phyloP scores from a whole-genome alignment of 164 flowering plant genomes.

The Akebia trifoliata region DNA sequence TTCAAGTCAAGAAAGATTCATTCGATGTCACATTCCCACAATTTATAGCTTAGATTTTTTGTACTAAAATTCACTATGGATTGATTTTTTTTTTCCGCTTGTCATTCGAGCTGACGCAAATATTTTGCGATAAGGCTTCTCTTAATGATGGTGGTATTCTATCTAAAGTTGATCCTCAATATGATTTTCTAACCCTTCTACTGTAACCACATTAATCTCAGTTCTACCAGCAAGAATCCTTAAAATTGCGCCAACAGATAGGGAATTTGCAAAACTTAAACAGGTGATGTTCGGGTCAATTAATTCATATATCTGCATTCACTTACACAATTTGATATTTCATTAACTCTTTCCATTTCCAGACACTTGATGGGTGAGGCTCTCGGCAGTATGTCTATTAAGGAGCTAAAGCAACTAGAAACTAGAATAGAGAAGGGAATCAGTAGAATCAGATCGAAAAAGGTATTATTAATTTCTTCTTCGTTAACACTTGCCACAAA shows the following conservation, averaged over 20 bases:
- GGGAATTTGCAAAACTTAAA: conserved; percentile 46
- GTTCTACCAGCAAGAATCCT: conserved; percentile 83
- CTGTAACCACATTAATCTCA: conserved; percentile 21
- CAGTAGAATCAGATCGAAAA: conserved; percentile 68
- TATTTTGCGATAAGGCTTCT: too few relatives aligned
- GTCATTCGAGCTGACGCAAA: too few relatives aligned
- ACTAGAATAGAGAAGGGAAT: conserved; percentile 54
- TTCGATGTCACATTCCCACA: too few relatives aligned
- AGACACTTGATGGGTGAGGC: conserved; percentile 77
- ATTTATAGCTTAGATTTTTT: too few relatives aligned
- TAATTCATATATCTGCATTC: neutral
- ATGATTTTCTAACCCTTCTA: neutral
- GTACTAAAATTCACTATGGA: too few relatives aligned
- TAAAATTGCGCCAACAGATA: conserved; percentile 55
- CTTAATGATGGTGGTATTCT: neutral
- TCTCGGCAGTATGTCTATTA: conserved; percentile 35
- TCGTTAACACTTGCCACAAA: too few relatives aligned
- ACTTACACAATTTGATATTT: neutral
- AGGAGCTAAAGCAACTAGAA: conserved; percentile 67
- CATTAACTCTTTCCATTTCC: conserved; percentile 8
- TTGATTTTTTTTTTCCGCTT: too few relatives aligned
- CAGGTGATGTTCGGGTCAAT: conserved; percentile 36
- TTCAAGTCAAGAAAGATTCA: too few relatives aligned
- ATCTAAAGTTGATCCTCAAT: neutral
- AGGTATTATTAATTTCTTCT: conserved; percentile 38